Evolutionary conservation across 176 grass and related monocot species (phyloP).

Genomic region (Musa itinerans): DNA sequence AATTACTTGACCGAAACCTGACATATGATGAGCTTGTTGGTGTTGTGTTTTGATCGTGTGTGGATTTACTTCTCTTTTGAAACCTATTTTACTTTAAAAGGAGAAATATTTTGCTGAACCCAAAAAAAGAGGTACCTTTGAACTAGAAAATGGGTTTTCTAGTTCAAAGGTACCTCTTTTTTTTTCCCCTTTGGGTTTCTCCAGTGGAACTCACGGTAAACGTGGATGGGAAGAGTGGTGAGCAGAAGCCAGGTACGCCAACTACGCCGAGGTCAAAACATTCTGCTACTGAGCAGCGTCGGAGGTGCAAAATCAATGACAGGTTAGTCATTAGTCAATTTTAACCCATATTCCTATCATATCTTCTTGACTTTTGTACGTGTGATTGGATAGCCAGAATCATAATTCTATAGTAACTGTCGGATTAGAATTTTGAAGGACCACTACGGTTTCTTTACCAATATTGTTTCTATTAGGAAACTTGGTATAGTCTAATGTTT

Average conservation of each 20-base stretch:
- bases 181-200: background rate
- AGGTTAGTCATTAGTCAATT: background rate
- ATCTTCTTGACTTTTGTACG: background rate
- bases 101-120: background rate
- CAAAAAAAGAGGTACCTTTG: background rate
- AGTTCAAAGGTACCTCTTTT: background rate
- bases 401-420: background rate
- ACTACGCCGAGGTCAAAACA: constrained; percentile 12
- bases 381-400: background rate
- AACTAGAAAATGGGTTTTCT: background rate
- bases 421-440: background rate
- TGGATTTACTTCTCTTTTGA: background rate
- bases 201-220: background rate
- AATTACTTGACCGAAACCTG: background rate
- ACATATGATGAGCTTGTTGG: background rate
- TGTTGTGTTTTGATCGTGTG: background rate
- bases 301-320: constrained; percentile 18
- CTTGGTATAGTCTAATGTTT: background rate
- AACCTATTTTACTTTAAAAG: background rate
- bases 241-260: constrained; percentile 12
- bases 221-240: constrained; percentile 5
- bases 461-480: background rate
- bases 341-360: background rate
- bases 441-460: too few relatives aligned
- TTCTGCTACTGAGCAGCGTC: constrained; percentile 11